Evolutionary conservation across 2,329 filamentous ascomycete species (phyloP), one percentile per base, ranked within the genome.

Genomic region (Thelonectria blattea): DNA sequence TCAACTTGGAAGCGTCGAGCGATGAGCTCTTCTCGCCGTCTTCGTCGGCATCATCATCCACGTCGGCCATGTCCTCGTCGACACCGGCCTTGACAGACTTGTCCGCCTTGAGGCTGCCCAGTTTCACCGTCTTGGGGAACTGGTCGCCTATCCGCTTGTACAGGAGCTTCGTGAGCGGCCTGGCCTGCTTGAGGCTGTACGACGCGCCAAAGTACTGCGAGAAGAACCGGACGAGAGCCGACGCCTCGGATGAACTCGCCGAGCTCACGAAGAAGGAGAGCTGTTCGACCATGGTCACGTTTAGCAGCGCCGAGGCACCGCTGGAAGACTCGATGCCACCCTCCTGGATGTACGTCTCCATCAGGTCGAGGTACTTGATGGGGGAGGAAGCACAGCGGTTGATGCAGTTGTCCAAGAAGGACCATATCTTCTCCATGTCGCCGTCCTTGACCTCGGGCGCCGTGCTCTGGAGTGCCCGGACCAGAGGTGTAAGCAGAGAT

Each of bases 321-420:
- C 54, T 52, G 4, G 66, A 52, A 2, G 57, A 39, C 2, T 72
- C 63, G n/a, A 75, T 65, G 42, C 73, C 64, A 45, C 68, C 68
- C 12, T 71, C 71, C 3, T 67, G 66, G 4, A 71, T 49, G 34
- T 73, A 74, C 42, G 86, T 82, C 55, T 88, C 82, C 24, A 91
- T 75, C 70, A 87, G 80, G 62, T 95, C 90, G 27, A 95, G 86
- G 70, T 97, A 94, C 72, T 92, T 96, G 70, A 96, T 89, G 0
- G 92, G 91, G 22, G 89, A 89, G 2, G 79, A 88, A 15, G 88
- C 88, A 66, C 91, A 91, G 22, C 93, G 86, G 30, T 86, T 87
- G 53, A 91, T 81, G 74, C 92, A 96, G 63, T 96, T 93, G 71
- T 97, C 93, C 24, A 97, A 74, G 71, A 95, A 96, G 0, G 80